Base-by-base conservation (phyloP, 257 asterid genomes). In the Nicotiana tomentosiformis region DNA sequence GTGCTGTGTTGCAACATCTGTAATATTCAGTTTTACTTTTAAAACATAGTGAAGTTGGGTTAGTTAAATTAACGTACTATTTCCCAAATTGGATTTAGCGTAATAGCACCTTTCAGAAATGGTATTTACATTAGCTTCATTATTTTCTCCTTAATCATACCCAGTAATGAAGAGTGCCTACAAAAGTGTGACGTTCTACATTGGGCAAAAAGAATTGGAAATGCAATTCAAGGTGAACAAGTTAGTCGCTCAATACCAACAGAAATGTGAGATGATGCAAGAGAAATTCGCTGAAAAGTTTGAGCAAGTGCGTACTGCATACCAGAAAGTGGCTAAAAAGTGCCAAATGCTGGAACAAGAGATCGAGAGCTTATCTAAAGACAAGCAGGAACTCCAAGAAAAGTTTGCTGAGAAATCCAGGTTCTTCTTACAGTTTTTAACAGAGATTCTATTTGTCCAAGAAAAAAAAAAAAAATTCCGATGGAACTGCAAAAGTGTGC, bases 311-410 rank as follows among this genome's bases (percentile, higher is more conserved):
- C 93, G 89, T 83, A 85, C 90, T 15, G 99, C 97, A 56, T 95
- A 93, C 91, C 99, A 94, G 90, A 93, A 95, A 87, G 85, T 86
- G 97, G 82, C 84, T 64, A 94, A 91, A 89, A 94, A 90, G 89
- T 95, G 97, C 91, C 99, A 95, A 87, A 88, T 93, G 89, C 72
- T 93, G 96, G 97, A 93, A 82, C 98, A 95, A 88, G 96, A 93
- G 89, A 88, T 90, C 53, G 96, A 93, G 85, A 95, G 84, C 85
- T 77, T 93, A 86, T 82, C 94, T 60, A 94, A 93, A 90, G 99
- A 95, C 87, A 95, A 95, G 87, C 93, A 89, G 85, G 99, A 94
- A 88, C 97, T 95, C 80, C 97, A 95, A 86, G 96, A 94, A 84
- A 93, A 94, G 66, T 92, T 91, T 88, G 91, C 98, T 53, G 99